Base-by-base conservation (phyloP, 495 filamentous ascomycete genomes). In the Stereocaulon alpinum region DNA sequence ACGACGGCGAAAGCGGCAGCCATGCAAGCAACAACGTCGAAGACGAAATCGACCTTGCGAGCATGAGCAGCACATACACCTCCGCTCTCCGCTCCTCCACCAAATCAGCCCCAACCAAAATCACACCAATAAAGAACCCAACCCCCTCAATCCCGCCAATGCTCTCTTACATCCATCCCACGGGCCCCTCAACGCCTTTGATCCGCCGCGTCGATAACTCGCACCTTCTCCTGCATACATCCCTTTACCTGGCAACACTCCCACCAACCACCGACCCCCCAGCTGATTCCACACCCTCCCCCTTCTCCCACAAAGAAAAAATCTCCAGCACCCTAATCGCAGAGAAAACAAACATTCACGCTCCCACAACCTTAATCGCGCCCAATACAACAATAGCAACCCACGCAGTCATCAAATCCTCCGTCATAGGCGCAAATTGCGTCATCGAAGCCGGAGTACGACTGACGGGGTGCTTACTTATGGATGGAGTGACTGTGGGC, bases 121-220 rank as follows among this genome's bases (percentile, higher is more conserved):
- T 18, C 11, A 17, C 47, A 12, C 20, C 56, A 14, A 40, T 22
- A 50, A 17, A 49, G 2, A 59, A 67, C 34, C 37, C 47, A 15
- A 61, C 49, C 56, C 68, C 80, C 41, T 68, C 66, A 11, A 67
- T 87, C 3, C 88, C 89, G 2, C 85, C 86, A 9, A 80, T 95
- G 29, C 77, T 92, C 1, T 85, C 88, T 40, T 92, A 94, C 67
- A 74, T 94, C 49, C 85, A 91, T 65, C 77, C 82, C 70, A 65
- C 70, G 67, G 70, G 67, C 48, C 66, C 73, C 10, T 18, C 9
- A 43, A 70, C 20, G 61, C 83, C 84, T 2, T 74, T 96, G 11
- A 83, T 95, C 59, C 82, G 91, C 53, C 87, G 93, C 22, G 87
- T 96, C 27, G 93, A 98, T 67, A 95, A 87, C 20, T 79, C 87